phyloP scores from a whole-genome alignment of 495 filamentous ascomycete genomes.

The Penicillium mononematosum region DNA sequence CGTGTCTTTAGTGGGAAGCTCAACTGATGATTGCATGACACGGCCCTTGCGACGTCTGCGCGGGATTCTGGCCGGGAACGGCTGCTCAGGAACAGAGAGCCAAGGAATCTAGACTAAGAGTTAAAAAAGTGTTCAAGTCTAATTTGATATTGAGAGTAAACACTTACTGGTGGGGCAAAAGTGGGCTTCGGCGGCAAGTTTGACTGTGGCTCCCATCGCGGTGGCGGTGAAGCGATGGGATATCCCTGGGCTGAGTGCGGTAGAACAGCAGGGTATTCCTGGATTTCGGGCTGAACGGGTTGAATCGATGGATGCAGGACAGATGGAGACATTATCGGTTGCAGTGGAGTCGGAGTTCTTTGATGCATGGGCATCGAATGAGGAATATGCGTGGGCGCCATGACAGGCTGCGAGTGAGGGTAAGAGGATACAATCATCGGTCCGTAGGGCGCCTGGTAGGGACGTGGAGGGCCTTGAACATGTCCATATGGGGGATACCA shows the following conservation, averaged over 20 bases:
- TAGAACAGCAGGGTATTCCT: constrained; percentile 34
- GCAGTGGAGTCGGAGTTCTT: constrained; percentile 43
- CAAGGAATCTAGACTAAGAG: constrained; percentile 64
- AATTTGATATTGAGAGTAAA: neutral
- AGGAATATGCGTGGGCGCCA: constrained; percentile 41
- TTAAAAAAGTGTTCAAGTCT: constrained; percentile 9
- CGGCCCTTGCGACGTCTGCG: constrained; percentile 43
- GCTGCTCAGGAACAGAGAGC: constrained; percentile 66
- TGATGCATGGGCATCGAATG: constrained; percentile 40
- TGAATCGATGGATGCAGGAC: constrained; percentile 28
- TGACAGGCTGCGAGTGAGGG: constrained; percentile 43
- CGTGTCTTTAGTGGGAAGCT: constrained; percentile 50
- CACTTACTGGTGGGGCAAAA: constrained; percentile 66
- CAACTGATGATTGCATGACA: constrained; percentile 40
- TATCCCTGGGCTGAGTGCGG: constrained; percentile 28
- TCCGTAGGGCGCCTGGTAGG: constrained; percentile 42
- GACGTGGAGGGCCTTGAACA: constrained; percentile 45
- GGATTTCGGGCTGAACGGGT: constrained; percentile 32
- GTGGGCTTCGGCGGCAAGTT: constrained; percentile 33
- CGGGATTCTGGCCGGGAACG: constrained; percentile 59
- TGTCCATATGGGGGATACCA: constrained; percentile 51
- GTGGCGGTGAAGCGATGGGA: constrained; percentile 32
- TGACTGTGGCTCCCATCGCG: constrained; percentile 30
- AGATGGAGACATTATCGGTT: constrained; percentile 44
- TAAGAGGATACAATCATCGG: constrained; percentile 54